A percentile compares a stretch with the other conserved stretches of the same genome.
phyloP scores from a whole-genome alignment of 257 asterid genomes.

The Forsythia suspensa region DNA sequence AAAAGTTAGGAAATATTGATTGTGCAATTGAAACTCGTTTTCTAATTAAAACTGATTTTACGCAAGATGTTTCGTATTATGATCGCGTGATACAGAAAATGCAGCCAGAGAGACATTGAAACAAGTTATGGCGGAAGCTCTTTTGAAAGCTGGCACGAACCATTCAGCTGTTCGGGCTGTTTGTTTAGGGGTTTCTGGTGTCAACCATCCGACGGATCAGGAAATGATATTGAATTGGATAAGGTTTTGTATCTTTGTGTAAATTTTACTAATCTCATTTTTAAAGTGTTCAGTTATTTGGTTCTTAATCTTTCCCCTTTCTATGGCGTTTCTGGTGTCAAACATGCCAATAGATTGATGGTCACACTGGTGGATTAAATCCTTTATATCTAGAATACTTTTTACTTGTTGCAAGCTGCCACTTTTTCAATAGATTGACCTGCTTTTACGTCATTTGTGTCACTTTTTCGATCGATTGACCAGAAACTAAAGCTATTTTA shows the following conservation, averaged over 20 bases:
- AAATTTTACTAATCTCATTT: constrained; percentile 13
- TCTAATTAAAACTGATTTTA: neutral
- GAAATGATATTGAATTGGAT: constrained; percentile 75
- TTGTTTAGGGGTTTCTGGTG: constrained; percentile 93
- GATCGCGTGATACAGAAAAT: constrained; percentile 46
- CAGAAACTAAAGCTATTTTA: neutral
- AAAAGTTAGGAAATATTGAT: neutral
- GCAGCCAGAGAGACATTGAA: constrained; percentile 74
- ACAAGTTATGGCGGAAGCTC: constrained; percentile 72
- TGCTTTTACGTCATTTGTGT: neutral
- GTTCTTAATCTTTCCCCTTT: neutral
- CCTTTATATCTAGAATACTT: neutral
- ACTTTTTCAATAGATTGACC: neutral
- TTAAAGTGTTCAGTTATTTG: constrained; percentile 13
- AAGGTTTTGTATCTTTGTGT: constrained; percentile 47
- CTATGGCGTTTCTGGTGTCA: neutral
- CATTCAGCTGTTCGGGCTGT: constrained; percentile 75
- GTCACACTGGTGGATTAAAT: constrained; percentile 8
- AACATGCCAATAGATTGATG: constrained; percentile 6
- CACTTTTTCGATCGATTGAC: neutral
- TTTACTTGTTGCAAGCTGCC: neutral
- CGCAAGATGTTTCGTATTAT: neutral
- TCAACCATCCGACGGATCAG: constrained; percentile 83
- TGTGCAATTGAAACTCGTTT: neutral
- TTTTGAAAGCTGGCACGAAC: constrained; percentile 62